phyloP scores from a whole-genome alignment of 2,329 filamentous ascomycete genomes.

The Knufia petricola region DNA sequence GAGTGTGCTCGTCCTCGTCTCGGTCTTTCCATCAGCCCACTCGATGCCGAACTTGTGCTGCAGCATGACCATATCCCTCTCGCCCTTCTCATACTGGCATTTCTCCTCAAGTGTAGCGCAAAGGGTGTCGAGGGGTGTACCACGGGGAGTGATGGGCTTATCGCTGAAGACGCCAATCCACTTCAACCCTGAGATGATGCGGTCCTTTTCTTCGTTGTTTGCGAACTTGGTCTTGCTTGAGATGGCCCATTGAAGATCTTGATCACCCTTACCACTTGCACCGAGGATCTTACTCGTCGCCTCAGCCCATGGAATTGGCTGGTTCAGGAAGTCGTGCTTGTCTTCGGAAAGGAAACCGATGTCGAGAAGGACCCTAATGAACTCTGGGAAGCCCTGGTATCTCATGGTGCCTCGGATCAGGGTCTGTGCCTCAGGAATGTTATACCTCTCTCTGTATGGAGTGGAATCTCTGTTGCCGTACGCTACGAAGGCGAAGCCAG shows the following conservation, averaged over 20 bases:
- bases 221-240: conserved; percentile 65
- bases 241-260: conserved; percentile 65
- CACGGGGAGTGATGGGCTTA: conserved; percentile 58
- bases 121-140: conserved; percentile 80
- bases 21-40: conserved; percentile 64
- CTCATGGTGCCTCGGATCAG: conserved; percentile 76
- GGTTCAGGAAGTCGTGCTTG: conserved; percentile 50
- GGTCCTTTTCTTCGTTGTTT: conserved; percentile 56
- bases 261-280: conserved; percentile 54
- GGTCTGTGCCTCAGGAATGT: conserved; percentile 83
- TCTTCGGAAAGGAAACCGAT: conserved; percentile 78
- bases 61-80: conserved; percentile 71
- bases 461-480: conserved; percentile 92
- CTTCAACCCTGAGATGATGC: conserved; percentile 60
- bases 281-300: conserved; percentile 69
- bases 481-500: conserved; percentile 77
- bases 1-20: conserved; percentile 72
- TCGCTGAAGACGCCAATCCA: conserved; percentile 63
- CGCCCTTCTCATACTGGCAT: conserved; percentile 74
- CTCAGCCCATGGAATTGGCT: conserved; percentile 70
- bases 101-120: conserved; percentile 83
- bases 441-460: conserved; percentile 76
- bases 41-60: conserved; percentile 65
- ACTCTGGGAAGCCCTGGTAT: conserved; percentile 83
- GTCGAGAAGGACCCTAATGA: conserved; percentile 78